Conservation (phyloP, 495 filamentous ascomycete species). For the Tuber microsphaerosporum region DNA sequence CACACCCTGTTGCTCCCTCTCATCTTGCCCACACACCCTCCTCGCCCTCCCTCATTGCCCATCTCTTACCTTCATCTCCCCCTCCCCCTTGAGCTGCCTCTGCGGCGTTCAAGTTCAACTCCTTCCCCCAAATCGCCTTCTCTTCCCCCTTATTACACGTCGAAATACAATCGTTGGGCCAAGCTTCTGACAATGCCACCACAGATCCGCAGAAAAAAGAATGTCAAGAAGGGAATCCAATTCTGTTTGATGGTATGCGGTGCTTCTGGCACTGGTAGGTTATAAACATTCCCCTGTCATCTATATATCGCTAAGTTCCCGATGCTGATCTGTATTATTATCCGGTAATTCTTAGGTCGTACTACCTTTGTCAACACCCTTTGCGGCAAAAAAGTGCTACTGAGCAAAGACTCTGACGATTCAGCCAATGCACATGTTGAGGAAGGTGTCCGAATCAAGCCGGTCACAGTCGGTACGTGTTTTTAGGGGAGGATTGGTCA, state of each 20-base stretch:
- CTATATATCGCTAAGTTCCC: slow-evolving; percentile 13
- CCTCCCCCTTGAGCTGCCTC: slow-evolving; percentile 35
- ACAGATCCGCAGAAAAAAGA: slow-evolving; percentile 97
- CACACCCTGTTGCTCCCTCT: slow-evolving; percentile 33
- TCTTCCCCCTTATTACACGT: not conserved
- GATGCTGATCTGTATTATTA: slow-evolving; percentile 11
- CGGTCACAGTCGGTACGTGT: slow-evolving; percentile 84
- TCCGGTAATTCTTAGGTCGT: slow-evolving; percentile 55
- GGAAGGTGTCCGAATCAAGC: slow-evolving; percentile 96
- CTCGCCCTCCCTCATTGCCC: slow-evolving; percentile 24
- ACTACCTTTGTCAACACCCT: slow-evolving; percentile 99
- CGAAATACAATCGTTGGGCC: not conserved
- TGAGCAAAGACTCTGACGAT: slow-evolving; percentile 85
- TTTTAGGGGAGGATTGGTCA: slow-evolving; percentile 13
- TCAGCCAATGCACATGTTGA: slow-evolving; percentile 79
- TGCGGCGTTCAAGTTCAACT: not conserved
- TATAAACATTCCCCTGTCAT: slow-evolving; percentile 16
- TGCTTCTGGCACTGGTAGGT: slow-evolving; percentile 91
- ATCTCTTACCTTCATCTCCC: slow-evolving; percentile 20
- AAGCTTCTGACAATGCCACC: slow-evolving; percentile 34
- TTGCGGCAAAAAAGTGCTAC: slow-evolving; percentile 85
- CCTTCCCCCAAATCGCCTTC: not conserved
- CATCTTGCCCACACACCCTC: slow-evolving; percentile 26
- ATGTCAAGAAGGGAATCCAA: slow-evolving; percentile 99
- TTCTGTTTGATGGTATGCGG: slow-evolving; percentile 99